Evolutionary conservation across 345 rosid genomes (phyloP).

Genomic region (Eutrema yunnanense): DNA sequence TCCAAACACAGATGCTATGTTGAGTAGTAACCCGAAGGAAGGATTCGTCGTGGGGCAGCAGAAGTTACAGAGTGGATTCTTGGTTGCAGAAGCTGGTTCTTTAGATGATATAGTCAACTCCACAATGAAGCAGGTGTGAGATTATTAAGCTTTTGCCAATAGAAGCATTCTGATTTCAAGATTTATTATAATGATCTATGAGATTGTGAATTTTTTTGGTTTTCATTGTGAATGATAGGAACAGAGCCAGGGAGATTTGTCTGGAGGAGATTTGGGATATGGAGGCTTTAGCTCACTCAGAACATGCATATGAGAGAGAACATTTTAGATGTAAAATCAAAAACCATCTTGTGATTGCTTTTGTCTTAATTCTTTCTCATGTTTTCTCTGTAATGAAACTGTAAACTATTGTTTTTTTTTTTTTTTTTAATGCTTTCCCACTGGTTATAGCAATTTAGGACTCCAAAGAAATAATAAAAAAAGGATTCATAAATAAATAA

Average conservation of each 20-base stretch:
- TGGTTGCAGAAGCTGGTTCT: constrained; percentile 45
- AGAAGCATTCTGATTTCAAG: constrained; percentile 6
- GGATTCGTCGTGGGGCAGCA: constrained; percentile 43
- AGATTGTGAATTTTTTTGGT: not conserved
- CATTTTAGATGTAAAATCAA: not conserved
- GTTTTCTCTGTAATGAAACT: constrained; percentile 17
- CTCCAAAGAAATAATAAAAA: not conserved
- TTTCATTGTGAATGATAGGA: constrained; percentile 32
- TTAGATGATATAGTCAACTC: constrained; percentile 61
- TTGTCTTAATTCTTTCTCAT: not conserved
- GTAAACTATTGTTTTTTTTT: constrained; percentile 11
- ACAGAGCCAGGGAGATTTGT: constrained; percentile 33
- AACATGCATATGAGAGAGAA: constrained; percentile 36
- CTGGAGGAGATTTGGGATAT: constrained; percentile 43
- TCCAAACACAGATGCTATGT: constrained; percentile 32
- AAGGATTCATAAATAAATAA: constrained; percentile 1
- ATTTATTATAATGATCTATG: not conserved
- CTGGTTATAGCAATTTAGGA: constrained; percentile 23
- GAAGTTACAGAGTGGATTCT: constrained; percentile 41
- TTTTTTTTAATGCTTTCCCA: not conserved
- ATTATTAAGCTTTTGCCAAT: not conserved
- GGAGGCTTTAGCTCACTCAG: constrained; percentile 39
- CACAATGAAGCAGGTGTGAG: constrained; percentile 52
- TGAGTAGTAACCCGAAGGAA: constrained; percentile 33
- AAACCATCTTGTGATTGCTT: constrained; percentile 21